Percentiles rank a stretch among this genome's conserved stretches.
phyloP scores from a whole-genome alignment of 345 rosid genomes.

The Tarenaya hassleriana region DNA sequence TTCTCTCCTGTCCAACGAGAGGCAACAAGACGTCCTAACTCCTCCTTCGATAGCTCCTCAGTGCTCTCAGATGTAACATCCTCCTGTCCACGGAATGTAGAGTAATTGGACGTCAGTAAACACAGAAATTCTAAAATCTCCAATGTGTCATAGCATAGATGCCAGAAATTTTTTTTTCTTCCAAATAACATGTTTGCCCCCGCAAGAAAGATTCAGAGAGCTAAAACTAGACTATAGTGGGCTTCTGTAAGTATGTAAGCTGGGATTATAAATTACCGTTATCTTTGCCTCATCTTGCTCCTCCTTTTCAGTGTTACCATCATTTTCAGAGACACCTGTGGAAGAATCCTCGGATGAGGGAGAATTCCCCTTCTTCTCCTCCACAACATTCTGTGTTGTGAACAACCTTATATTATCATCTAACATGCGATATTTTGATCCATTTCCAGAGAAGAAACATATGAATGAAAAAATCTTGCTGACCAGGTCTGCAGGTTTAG shows the following conservation, averaged over 20 bases:
- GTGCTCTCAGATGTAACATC: constrained; percentile 37
- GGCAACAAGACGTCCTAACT: constrained; percentile 87
- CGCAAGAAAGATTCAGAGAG: background rate
- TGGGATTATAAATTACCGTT: constrained; percentile 25
- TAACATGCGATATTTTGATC: background rate
- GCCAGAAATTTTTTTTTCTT: too few relatives aligned
- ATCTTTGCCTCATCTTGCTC: constrained; percentile 34
- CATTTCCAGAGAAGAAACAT: constrained; percentile 11
- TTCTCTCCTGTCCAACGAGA: constrained; percentile 96
- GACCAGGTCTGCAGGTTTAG: constrained; percentile 35
- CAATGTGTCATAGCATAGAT: too few relatives aligned
- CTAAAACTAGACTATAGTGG: constrained; percentile 2
- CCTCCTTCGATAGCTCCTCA: constrained; percentile 80
- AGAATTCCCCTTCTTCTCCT: constrained; percentile 30
- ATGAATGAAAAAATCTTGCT: constrained; percentile 7
- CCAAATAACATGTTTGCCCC: background rate
- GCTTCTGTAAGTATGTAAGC: background rate
- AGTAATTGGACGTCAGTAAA: constrained; percentile 9
- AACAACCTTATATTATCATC: constrained; percentile 17
- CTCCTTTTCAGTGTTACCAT: constrained; percentile 31
- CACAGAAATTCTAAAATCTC: background rate
- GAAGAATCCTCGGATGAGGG: constrained; percentile 36
- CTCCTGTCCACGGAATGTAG: constrained; percentile 34
- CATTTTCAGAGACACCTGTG: constrained; percentile 34
- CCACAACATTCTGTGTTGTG: constrained; percentile 36